Conservation (phyloP, 192 early-diverging fungal species). For the Mycoemilia scoparia region DNA sequence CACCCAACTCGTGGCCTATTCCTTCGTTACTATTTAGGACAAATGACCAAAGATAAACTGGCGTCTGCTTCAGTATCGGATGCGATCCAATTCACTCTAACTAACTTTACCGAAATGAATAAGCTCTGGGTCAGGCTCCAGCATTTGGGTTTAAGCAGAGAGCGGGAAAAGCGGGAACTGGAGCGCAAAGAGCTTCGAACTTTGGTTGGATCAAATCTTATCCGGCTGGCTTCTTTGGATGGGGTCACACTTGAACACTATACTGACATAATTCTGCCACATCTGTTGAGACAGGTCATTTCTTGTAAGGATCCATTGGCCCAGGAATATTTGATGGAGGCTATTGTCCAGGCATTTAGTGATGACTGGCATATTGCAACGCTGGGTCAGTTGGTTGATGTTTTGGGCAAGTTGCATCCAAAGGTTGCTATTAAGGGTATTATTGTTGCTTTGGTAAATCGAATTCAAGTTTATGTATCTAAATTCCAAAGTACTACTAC, state of each 20-base stretch:
- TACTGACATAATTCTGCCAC: slow-evolving; percentile 72
- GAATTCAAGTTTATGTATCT: slow-evolving; percentile 27
- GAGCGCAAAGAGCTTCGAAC: slow-evolving; percentile 90
- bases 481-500: neutral
- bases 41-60: slow-evolving; percentile 88
- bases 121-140: slow-evolving; percentile 99
- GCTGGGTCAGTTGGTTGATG: slow-evolving; percentile 71
- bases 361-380: slow-evolving; percentile 94
- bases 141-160: slow-evolving; percentile 84
- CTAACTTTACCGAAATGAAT: slow-evolving; percentile 99
- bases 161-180: slow-evolving; percentile 85
- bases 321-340: slow-evolving; percentile 99
- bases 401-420: slow-evolving; percentile 75
- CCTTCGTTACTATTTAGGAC: slow-evolving; percentile 84
- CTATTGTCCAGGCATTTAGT: slow-evolving; percentile 93
- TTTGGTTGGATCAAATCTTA: slow-evolving; percentile 91
- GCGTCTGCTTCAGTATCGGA: slow-evolving; percentile 72
- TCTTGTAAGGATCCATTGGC: slow-evolving; percentile 94
- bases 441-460: slow-evolving; percentile 87
- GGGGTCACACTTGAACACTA: slow-evolving; percentile 72
- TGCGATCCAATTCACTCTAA: slow-evolving; percentile 89
- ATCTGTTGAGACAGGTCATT: slow-evolving; percentile 87
- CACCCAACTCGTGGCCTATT: slow-evolving; percentile 96
- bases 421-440: slow-evolving; percentile 94
- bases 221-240: slow-evolving; percentile 82